Conservation (phyloP, 2,329 filamentous ascomycete genomes). For the Chaetomium sp. region DNA sequence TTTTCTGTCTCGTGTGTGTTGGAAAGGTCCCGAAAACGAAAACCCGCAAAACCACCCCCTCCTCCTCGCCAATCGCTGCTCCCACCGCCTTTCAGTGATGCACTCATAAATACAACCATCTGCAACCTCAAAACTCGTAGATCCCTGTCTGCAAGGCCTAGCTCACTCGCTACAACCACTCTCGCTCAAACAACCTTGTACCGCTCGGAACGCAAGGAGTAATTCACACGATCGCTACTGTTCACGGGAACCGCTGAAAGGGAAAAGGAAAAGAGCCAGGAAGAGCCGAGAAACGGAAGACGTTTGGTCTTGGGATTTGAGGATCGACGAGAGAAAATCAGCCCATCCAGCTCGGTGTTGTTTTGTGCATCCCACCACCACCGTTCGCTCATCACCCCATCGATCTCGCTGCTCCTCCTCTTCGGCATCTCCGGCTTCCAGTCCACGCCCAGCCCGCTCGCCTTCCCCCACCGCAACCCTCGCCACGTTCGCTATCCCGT, state of each 20-base stretch:
- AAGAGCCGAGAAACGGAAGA: conserved; percentile 15
- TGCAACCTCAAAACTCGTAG: conserved; percentile 15
- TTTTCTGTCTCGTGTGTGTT: conserved; percentile 46
- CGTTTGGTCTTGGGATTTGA: conserved; percentile 5
- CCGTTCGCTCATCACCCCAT: neutral
- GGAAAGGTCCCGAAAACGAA: conserved; percentile 32
- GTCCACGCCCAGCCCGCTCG: conserved; percentile 1
- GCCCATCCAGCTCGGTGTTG: conserved; percentile 1
- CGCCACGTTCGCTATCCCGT: conserved; percentile 35
- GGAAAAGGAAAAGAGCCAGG: conserved; percentile 28
- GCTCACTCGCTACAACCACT: conserved; percentile 31
- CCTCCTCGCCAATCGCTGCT: neutral
- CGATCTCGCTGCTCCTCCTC: neutral
- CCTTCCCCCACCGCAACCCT: conserved; percentile 30
- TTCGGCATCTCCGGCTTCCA: neutral
- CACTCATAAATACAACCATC: conserved; percentile 19
- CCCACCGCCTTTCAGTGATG: conserved; percentile 20
- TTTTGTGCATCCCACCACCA: conserved; percentile 2
- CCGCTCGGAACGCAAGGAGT: conserved; percentile 29
- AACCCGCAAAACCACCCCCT: conserved; percentile 15
- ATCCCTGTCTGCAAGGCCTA: conserved; percentile 30
- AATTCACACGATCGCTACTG: conserved; percentile 47
- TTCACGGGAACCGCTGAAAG: conserved; percentile 25
- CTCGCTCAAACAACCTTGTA: conserved; percentile 39
- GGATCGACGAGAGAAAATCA: conserved; percentile 7